A percentile compares a stretch with the other conserved stretches of the same genome.
These are phyloP conservation scores for Alternaria postmessia DNA, from an alignment of 2,329 filamentous ascomycete genomes.

Conservation along the genomic window DNA sequence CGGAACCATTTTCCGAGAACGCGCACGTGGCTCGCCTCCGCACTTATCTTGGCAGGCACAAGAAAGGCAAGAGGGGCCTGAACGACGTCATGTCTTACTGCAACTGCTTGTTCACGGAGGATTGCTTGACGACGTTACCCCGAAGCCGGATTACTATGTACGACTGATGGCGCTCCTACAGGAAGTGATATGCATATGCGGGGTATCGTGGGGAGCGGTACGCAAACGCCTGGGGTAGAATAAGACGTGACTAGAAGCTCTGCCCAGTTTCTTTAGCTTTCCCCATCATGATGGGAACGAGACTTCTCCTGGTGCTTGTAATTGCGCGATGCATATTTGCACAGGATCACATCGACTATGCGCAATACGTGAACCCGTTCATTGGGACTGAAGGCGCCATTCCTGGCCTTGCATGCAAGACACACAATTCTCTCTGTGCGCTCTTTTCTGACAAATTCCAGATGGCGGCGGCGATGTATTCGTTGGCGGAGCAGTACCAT, in stretches of 20 bases:
- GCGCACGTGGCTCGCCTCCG: slow-evolving; percentile 1
- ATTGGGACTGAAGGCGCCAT: slow-evolving; percentile 59
- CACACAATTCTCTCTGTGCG: not conserved
- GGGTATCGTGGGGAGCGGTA: slow-evolving; percentile 17
- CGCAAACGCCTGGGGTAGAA: slow-evolving; percentile 2
- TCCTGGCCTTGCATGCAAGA: slow-evolving; percentile 48
- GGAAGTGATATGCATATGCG: slow-evolving; percentile 22
- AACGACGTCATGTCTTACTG: slow-evolving; percentile 24
- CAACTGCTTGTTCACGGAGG: not conserved
- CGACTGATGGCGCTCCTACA: not conserved
- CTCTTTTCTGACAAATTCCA: slow-evolving; percentile 15
- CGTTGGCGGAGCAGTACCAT: slow-evolving; percentile 37
- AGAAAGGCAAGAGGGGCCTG: slow-evolving; percentile 21
- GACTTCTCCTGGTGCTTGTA: slow-evolving; percentile 1
- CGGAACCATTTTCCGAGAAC: not conserved
- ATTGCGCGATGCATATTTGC: slow-evolving; percentile 6
- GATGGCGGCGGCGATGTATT: slow-evolving; percentile 54
- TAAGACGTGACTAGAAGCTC: not conserved
- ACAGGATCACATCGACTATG: slow-evolving; percentile 36
- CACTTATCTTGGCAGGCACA: slow-evolving; percentile 27
- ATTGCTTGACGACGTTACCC: slow-evolving; percentile 31
- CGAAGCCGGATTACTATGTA: slow-evolving; percentile 19
- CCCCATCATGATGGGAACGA: not conserved
- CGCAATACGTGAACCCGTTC: slow-evolving; percentile 55
- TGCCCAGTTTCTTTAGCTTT: not conserved